These are phyloP conservation scores for Trebouxia sp. DNA, from an alignment of 139 green algal species.

Conservation along the genomic window DNA sequence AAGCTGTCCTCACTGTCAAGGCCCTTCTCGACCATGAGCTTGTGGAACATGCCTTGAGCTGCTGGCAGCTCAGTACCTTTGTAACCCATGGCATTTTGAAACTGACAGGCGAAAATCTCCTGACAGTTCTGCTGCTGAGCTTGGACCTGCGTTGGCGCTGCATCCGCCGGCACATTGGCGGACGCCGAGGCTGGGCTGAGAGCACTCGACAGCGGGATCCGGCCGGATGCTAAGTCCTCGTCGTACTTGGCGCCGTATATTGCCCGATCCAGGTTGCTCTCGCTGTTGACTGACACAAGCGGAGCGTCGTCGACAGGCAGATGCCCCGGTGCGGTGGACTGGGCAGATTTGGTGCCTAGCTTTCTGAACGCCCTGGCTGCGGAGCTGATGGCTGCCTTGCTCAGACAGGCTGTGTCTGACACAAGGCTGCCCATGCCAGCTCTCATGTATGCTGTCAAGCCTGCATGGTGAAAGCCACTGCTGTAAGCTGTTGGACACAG, in stretches of 20 bases:
- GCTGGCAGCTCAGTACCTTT: too few species aligned
- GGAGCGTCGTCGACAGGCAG: not conserved
- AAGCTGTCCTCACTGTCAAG: not conserved
- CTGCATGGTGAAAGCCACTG: not conserved
- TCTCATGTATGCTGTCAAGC: not conserved
- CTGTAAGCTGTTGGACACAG: too few species aligned
- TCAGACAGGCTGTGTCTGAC: not conserved
- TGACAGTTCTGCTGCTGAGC: too few species aligned
- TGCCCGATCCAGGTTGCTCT: not conserved
- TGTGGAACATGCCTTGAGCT: not conserved
- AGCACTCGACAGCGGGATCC: not conserved
- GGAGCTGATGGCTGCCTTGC: constrained; percentile 2
- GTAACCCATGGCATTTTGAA: too few species aligned
- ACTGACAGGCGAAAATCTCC: too few species aligned
- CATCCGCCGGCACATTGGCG: too few species aligned
- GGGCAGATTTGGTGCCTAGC: not conserved
- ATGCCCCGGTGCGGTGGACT: not conserved
- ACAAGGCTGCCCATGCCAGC: constrained; percentile 4
- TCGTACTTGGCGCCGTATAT: not conserved
- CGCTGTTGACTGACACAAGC: not conserved
- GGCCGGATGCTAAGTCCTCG: not conserved
- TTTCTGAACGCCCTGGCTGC: not conserved
- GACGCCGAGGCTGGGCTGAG: too few species aligned
- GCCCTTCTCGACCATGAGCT: not conserved
- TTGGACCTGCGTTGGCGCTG: too few species aligned